Evolutionary conservation across 2,329 filamentous ascomycete genomes (phyloP).

Genomic region (Rhynchosporium agropyri): DNA sequence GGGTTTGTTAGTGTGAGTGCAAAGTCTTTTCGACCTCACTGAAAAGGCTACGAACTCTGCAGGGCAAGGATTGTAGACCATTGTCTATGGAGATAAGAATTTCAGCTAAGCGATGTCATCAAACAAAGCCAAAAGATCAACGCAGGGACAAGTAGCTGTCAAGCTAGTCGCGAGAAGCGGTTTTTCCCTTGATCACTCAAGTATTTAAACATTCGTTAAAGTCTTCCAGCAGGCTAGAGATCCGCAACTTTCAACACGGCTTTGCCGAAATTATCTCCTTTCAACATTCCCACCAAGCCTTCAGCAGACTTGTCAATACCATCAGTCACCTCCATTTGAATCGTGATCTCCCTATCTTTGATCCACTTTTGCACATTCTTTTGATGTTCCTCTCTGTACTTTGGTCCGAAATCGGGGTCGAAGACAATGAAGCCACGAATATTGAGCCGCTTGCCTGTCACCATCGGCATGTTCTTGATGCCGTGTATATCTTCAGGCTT

Average conservation of each 20-base stretch:
- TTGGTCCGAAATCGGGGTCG: slow-evolving; percentile 62
- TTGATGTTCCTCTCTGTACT: slow-evolving; percentile 63
- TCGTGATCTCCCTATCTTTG: slow-evolving; percentile 64
- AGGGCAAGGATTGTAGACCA: too few relatives aligned
- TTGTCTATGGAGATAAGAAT: not conserved
- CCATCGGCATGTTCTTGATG: slow-evolving; percentile 60
- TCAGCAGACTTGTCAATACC: slow-evolving; percentile 68
- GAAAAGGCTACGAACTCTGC: too few relatives aligned
- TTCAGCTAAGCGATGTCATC: not conserved
- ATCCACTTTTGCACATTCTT: slow-evolving; percentile 70
- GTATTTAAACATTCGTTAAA: not conserved
- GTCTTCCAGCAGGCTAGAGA: slow-evolving; percentile 30
- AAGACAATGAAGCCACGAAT: slow-evolving; percentile 68
- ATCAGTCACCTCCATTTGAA: slow-evolving; percentile 59
- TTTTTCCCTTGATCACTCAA: not conserved
- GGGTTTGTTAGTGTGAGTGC: too few relatives aligned
- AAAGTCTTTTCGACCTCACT: too few relatives aligned
- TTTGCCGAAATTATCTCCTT: slow-evolving; percentile 72
- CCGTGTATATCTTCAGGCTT: slow-evolving; percentile 56
- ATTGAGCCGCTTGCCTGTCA: slow-evolving; percentile 62
- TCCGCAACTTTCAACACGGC: slow-evolving; percentile 55
- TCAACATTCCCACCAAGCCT: slow-evolving; percentile 66
- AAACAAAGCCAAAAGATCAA: not conserved
- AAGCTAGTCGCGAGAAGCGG: too few relatives aligned
- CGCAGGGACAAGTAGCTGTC: not conserved